Evolutionary conservation across 176 grass and related monocot genomes (phyloP), one percentile per base, ranked within the genome.

Genomic region (Saccharum spontaneum): DNA sequence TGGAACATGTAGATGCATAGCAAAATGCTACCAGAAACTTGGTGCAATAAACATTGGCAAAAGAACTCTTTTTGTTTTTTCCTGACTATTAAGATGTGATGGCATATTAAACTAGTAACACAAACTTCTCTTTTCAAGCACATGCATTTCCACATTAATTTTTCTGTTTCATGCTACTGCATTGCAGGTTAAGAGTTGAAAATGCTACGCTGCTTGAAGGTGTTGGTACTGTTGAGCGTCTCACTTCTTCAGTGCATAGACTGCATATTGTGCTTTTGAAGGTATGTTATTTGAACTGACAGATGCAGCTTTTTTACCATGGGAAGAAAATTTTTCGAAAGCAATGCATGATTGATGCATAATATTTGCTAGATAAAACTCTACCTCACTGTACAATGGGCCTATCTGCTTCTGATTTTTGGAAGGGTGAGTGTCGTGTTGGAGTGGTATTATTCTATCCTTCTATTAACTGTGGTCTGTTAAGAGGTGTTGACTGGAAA

Each of bases 201-300:
- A 95, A 98, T 79, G 89, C 91, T 52, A 84, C 90, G 64, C 88
- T 98, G 79, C 80, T 89, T 69, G 93, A 98, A 81, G 87, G 87
- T 83, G 79, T 95, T 75, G 86, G 88, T 64, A 95, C 87, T 76
- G 76, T 98, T 88, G 93, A 95, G 82, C 89, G 75, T 72, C 87
- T 98, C 49, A 95, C 86, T 74, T 92, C 87, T 81, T 94, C 88
- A 30, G 78, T 98, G 75, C 96, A 81, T 52, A 90, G 93, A 67
- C 86, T 98, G 83, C 96, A 90, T 84, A 68, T 81, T 90, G 80
- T 90, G 66, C 96, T 98, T 89, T 67, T 89, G 41, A 95, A 95
- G 93, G 93, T 94, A 87, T 36, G 49, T 8, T 77, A 39, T 75
- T 61, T 76, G 75, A 17, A 38, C 4, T 69, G 20, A 82, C 66